Evolutionary conservation across 2,329 filamentous ascomycete species (phyloP).

Genomic region (Xylaria sp.): DNA sequence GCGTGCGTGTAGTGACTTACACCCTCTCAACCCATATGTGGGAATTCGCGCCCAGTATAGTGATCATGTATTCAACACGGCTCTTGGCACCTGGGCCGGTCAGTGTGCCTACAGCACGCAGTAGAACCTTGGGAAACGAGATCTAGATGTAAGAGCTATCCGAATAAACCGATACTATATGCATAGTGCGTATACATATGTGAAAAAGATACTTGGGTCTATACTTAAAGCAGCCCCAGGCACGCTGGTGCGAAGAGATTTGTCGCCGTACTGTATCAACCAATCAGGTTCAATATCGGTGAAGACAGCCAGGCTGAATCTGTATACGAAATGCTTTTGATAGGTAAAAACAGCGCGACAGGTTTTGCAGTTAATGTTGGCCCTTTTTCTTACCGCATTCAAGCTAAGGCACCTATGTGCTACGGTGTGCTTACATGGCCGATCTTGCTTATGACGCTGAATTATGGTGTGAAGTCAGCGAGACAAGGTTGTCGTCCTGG

Average conservation of each 20-base stretch:
- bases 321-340: background rate
- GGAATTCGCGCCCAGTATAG: conserved; percentile 15
- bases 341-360: background rate
- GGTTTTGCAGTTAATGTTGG: background rate
- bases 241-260: background rate
- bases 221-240: background rate
- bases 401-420: background rate
- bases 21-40: conserved; percentile 12
- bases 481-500: conserved; percentile 14
- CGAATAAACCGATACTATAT: background rate
- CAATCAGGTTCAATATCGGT: background rate
- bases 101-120: background rate
- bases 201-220: background rate
- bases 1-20: conserved; percentile 19
- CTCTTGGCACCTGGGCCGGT: conserved; percentile 16
- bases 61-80: conserved; percentile 12
- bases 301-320: background rate
- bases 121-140: background rate
- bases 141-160: conserved; percentile 1
- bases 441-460: background rate
- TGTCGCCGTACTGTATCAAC: background rate
- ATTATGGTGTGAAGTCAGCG: conserved; percentile 3
- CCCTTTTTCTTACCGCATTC: background rate
- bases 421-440: conserved; percentile 6
- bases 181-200: background rate